Conservation (phyloP, 768 basidiomycete species). For the Coprinopsis sp. region DNA sequence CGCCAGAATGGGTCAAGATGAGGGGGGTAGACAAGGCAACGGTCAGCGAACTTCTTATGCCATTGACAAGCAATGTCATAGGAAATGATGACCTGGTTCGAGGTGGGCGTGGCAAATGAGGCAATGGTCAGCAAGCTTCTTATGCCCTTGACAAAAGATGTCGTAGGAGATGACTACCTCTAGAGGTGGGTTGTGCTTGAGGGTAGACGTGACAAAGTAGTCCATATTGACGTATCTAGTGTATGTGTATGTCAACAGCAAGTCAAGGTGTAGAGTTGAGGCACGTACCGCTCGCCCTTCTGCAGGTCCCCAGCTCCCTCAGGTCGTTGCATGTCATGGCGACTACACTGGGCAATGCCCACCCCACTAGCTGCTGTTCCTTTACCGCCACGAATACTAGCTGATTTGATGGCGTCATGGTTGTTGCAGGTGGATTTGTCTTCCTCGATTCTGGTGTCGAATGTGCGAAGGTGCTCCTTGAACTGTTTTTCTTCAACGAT, state of each 20-base stretch:
- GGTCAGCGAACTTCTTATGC: constrained; percentile 4
- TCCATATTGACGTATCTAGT: constrained; percentile 28
- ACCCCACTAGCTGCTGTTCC: constrained; percentile 24
- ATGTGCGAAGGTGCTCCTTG: constrained; percentile 1
- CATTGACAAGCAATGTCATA: constrained; percentile 31
- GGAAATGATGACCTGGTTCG: too few relatives aligned
- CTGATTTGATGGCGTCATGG: constrained; percentile 20
- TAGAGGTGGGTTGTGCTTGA: constrained; percentile 1
- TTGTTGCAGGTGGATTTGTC: constrained; percentile 18
- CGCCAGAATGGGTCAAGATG: not conserved
- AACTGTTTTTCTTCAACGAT: constrained; percentile 11
- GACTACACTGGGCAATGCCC: constrained; percentile 23
- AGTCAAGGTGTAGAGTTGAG: not conserved
- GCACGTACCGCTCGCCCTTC: constrained; percentile 28
- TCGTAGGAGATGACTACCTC: constrained; percentile 25
- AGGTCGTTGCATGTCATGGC: constrained; percentile 27
- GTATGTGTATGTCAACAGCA: not conserved
- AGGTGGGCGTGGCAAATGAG: too few relatives aligned
- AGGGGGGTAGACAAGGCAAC: constrained; percentile 3
- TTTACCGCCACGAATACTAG: constrained; percentile 14
- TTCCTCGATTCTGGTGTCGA: too few relatives aligned
- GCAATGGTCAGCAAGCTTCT: too few relatives aligned
- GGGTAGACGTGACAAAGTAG: constrained; percentile 18
- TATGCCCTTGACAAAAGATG: constrained; percentile 25
- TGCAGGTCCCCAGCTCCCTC: constrained; percentile 28